Conservation (phyloP, 441 rosid genomes). For the Erysimum pusillum region DNA sequence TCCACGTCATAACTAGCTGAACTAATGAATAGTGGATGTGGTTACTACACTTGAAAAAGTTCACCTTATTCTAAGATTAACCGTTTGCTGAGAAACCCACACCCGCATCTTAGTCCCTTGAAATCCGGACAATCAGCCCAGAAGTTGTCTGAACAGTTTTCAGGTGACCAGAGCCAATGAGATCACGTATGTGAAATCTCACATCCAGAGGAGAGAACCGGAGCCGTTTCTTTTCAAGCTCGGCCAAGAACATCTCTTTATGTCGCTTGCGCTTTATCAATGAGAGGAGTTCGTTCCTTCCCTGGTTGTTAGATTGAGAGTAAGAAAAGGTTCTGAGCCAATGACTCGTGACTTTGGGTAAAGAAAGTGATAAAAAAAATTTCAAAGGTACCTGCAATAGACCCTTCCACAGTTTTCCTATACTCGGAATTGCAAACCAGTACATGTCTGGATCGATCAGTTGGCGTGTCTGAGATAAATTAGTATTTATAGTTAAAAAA, state of each 20-base stretch:
- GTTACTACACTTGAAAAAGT: no score
- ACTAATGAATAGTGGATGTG: slow-evolving; percentile 10
- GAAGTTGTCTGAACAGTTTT: slow-evolving; percentile 69
- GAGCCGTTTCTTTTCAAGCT: slow-evolving; percentile 84
- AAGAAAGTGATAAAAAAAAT: slow-evolving; percentile 5
- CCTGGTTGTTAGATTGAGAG: slow-evolving; percentile 54
- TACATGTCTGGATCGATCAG: slow-evolving; percentile 86
- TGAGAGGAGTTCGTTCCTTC: slow-evolving; percentile 91
- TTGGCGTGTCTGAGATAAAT: slow-evolving; percentile 77
- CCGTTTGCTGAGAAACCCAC: neutral
- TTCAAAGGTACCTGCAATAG: slow-evolving; percentile 70
- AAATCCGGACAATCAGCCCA: slow-evolving; percentile 76
- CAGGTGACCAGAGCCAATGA: slow-evolving; percentile 91
- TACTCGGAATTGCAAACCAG: slow-evolving; percentile 92
- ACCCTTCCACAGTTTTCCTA: slow-evolving; percentile 86
- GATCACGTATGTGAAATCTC: slow-evolving; percentile 93
- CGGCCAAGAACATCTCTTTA: slow-evolving; percentile 87
- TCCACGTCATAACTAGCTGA: neutral
- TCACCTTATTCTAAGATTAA: neutral
- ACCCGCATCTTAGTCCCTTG: slow-evolving; percentile 52
- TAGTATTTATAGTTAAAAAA: slow-evolving; percentile 28
- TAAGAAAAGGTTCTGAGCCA: slow-evolving; percentile 5
- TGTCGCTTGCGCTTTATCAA: slow-evolving; percentile 77
- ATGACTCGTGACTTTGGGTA: neutral
- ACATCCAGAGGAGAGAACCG: slow-evolving; percentile 78